These are phyloP conservation scores for Spongospora subterranea DNA, from an alignment of 208 protist genomes.

Conservation along the genomic window DNA sequence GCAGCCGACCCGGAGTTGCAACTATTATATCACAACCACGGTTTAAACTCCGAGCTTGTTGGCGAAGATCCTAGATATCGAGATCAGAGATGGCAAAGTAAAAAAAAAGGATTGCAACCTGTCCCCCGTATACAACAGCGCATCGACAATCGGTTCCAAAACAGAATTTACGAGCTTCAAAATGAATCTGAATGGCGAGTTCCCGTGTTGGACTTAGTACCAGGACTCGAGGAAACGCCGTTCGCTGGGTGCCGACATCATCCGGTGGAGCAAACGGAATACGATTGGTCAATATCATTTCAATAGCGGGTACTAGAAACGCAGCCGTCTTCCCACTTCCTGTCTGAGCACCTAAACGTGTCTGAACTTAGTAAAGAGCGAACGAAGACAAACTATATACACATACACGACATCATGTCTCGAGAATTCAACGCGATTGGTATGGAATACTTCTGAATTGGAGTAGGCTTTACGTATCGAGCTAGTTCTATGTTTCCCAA, in stretches of 20 bases:
- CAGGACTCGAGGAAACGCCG: constrained; percentile 81
- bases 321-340: constrained; percentile 70
- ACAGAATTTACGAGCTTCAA: constrained; percentile 84
- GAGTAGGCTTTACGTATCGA: constrained; percentile 75
- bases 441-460: constrained; percentile 87
- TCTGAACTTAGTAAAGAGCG: not conserved
- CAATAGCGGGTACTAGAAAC: constrained; percentile 66
- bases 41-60: constrained; percentile 88
- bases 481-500: constrained; percentile 47
- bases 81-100: not conserved
- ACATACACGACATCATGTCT: constrained; percentile 70
- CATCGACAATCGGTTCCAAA: constrained; percentile 33
- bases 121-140: constrained; percentile 44
- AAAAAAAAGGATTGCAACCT: not conserved
- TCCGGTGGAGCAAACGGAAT: not conserved
- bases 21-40: constrained; percentile 76
- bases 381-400: not conserved
- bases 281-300: constrained; percentile 15
- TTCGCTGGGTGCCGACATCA: not conserved
- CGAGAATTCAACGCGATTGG: constrained; percentile 88
- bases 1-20: constrained; percentile 88
- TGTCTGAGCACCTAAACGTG: constrained; percentile 56
- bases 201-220: constrained; percentile 94
- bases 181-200: constrained; percentile 92
- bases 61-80: constrained; percentile 74